phyloP scores from a whole-genome alignment of 1,284 basidiomycete genomes.

The Melampsora americana region DNA sequence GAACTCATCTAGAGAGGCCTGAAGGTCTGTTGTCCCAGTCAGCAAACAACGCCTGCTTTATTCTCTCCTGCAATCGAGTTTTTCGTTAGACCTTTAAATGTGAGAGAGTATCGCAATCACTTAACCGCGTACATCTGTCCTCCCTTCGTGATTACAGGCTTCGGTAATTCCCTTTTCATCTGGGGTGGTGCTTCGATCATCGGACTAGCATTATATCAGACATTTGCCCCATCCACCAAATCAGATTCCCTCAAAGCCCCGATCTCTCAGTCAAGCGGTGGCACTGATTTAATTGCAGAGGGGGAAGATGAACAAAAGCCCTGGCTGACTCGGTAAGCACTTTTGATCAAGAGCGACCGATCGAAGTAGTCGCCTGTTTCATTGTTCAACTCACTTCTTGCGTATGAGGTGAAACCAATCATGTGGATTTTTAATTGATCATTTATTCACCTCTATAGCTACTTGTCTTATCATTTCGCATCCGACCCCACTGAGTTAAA shows the following conservation, averaged over 20 bases:
- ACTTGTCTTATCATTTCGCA: conserved; percentile 24
- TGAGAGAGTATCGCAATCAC: too few relatives aligned
- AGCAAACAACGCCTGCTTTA: too few relatives aligned
- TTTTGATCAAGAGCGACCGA: background rate
- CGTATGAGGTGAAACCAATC: background rate
- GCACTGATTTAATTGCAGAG: background rate
- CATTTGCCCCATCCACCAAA: conserved; percentile 12
- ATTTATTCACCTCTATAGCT: conserved; percentile 1
- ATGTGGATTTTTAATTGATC: background rate
- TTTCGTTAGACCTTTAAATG: too few relatives aligned
- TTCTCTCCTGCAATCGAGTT: too few relatives aligned
- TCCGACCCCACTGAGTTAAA: conserved; percentile 23
- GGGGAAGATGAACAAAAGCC: conserved; percentile 12
- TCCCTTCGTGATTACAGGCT: background rate
- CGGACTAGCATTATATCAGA: conserved; percentile 28
- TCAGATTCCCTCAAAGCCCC: background rate
- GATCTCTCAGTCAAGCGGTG: background rate
- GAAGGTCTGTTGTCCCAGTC: too few relatives aligned
- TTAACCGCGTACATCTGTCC: too few relatives aligned
- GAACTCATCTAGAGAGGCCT: too few relatives aligned
- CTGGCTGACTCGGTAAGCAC: conserved; percentile 24
- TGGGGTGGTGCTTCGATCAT: conserved; percentile 22
- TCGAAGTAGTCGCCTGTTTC: background rate
- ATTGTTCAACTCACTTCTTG: background rate
- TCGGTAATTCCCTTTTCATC: conserved; percentile 26